Evolutionary conservation across 2,329 filamentous ascomycete genomes (phyloP).

Genomic region (Pseudogymnoascus destructans): DNA sequence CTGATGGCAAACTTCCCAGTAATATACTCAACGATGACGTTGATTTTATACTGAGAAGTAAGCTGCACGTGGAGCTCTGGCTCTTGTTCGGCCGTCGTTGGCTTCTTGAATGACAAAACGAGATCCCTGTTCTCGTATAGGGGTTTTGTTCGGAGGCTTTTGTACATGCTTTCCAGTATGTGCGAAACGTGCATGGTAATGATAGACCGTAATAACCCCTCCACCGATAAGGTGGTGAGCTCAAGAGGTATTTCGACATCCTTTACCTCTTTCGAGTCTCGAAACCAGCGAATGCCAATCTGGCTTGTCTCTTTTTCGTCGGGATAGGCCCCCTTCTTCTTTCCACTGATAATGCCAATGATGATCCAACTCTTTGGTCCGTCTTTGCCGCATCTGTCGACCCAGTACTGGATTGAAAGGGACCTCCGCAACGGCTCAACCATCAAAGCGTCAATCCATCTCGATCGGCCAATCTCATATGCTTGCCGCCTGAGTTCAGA

Average conservation of each 20-base stretch:
- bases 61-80: conserved; percentile 59
- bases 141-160: conserved; percentile 43
- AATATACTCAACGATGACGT: conserved; percentile 59
- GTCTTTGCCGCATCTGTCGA: conserved; percentile 39
- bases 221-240: conserved; percentile 54
- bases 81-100: conserved; percentile 47
- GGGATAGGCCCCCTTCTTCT: conserved; percentile 29
- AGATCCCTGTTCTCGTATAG: conserved; percentile 50
- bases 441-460: conserved; percentile 67
- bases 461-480: conserved; percentile 48
- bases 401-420: conserved; percentile 86
- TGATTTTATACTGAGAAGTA: conserved; percentile 45
- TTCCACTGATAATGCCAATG: conserved; percentile 63
- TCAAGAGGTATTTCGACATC: conserved; percentile 57
- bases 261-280: conserved; percentile 62
- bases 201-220: conserved; percentile 58
- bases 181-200: conserved; percentile 63
- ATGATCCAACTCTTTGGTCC: conserved; percentile 82
- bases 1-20: conserved; percentile 64
- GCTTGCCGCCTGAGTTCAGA: conserved; percentile 70
- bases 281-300: conserved; percentile 67
- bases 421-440: conserved; percentile 71
- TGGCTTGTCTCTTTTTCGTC: conserved; percentile 37
- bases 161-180: conserved; percentile 54
- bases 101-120: conserved; percentile 43